Conservation (phyloP, 805 yeast species). For the Yamadazyma paraphyllophila region DNA sequence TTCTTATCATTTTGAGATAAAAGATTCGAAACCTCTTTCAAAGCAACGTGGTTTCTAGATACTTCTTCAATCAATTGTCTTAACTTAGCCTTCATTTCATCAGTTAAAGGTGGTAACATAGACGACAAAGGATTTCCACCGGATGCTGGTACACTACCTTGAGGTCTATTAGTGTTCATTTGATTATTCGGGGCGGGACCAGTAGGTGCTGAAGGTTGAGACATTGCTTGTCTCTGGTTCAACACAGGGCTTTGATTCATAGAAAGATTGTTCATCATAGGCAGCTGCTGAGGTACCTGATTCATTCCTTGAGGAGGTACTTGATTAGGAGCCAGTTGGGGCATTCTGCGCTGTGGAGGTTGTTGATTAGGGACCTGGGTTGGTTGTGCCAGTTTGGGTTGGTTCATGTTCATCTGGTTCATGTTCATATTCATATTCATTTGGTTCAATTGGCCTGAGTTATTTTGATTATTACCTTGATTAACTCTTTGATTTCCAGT, state of each 20-base stretch:
- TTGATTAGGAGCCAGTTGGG: conserved; percentile 8
- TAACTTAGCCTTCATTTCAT: conserved; percentile 61
- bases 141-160: not conserved
- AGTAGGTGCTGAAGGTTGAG: not conserved
- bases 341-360: conserved; percentile 22
- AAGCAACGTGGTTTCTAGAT: conserved; percentile 58
- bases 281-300: conserved; percentile 19
- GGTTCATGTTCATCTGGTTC: conserved; percentile 16
- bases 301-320: not conserved
- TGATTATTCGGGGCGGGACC: not conserved
- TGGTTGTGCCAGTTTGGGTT: not conserved
- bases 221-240: conserved; percentile 6
- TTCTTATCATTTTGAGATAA: conserved; percentile 65
- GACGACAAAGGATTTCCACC: conserved; percentile 8
- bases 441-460: not conserved
- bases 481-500: too few species aligned
- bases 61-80: conserved; percentile 69
- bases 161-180: conserved; percentile 8
- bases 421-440: conserved; percentile 4
- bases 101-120: conserved; percentile 43
- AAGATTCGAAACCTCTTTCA: conserved; percentile 62
- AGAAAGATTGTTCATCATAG: conserved; percentile 12
- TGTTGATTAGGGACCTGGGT: conserved; percentile 19
- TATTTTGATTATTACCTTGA: too few species aligned
- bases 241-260: conserved; percentile 13